phyloP scores from a whole-genome alignment of 208 protist genomes.

The Trypanosoma scelopori region DNA sequence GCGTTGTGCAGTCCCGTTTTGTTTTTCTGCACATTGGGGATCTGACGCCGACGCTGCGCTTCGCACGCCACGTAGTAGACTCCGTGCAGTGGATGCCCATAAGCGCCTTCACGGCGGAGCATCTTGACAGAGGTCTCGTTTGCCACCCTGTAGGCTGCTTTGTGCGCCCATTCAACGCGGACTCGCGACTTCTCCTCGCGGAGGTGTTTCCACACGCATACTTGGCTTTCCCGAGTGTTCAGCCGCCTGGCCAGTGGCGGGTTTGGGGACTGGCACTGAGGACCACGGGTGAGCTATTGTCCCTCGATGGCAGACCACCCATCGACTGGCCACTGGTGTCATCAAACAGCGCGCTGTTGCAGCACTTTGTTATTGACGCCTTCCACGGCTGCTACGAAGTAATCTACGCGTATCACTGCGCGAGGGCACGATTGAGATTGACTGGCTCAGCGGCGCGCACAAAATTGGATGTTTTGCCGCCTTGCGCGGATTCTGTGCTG shows the following conservation, averaged over 20 bases:
- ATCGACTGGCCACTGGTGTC: constrained; percentile 71
- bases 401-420: constrained; percentile 35
- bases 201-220: constrained; percentile 53
- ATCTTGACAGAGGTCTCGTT: constrained; percentile 36
- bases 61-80: constrained; percentile 55
- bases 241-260: constrained; percentile 36
- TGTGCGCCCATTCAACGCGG: constrained; percentile 41
- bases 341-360: constrained; percentile 50
- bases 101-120: constrained; percentile 22
- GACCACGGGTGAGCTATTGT: constrained; percentile 55
- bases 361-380: constrained; percentile 51
- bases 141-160: constrained; percentile 55
- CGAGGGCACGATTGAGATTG: constrained; percentile 29
- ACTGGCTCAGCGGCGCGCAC: constrained; percentile 24
- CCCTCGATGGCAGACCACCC: constrained; percentile 42
- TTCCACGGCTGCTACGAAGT: constrained; percentile 75
- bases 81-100: constrained; percentile 69
- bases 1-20: constrained; percentile 66
- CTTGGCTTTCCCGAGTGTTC: constrained; percentile 53
- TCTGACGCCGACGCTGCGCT: constrained; percentile 50
- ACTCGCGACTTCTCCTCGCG: constrained; percentile 40
- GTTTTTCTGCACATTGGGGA: constrained; percentile 77
- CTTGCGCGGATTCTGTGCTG: constrained; percentile 47
- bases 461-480: constrained; percentile 39
- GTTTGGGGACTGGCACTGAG: constrained; percentile 75